phyloP scores from a whole-genome alignment of 768 basidiomycete species.

The Hortiboletus campestris region DNA sequence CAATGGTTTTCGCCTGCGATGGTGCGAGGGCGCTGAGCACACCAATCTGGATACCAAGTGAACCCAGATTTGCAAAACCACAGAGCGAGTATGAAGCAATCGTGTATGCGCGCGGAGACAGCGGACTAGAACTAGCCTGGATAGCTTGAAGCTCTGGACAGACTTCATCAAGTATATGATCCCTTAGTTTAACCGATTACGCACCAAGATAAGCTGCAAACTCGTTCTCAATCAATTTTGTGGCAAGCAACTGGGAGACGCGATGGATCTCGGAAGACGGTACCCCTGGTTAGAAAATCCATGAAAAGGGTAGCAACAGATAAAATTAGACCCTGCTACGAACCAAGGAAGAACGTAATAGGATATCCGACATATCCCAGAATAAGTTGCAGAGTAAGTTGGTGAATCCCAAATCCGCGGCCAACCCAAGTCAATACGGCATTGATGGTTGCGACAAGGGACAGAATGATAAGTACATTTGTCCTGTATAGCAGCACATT shows the following conservation, averaged over 20 bases:
- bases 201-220: constrained; percentile 67
- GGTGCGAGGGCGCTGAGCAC: constrained; percentile 71
- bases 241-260: constrained; percentile 79
- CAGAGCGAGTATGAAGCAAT: constrained; percentile 87
- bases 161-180: not conserved
- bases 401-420: constrained; percentile 77
- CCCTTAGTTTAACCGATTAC: constrained; percentile 1
- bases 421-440: constrained; percentile 89
- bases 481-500: constrained; percentile 42
- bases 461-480: constrained; percentile 82
- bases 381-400: constrained; percentile 80
- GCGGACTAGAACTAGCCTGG: constrained; percentile 47
- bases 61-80: constrained; percentile 87
- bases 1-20: constrained; percentile 66
- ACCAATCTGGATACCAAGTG: constrained; percentile 84
- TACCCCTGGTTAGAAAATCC: constrained; percentile 44
- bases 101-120: constrained; percentile 72
- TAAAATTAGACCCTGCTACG: not conserved
- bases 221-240: constrained; percentile 86
- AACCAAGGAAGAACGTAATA: constrained; percentile 69
- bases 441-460: constrained; percentile 79
- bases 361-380: constrained; percentile 90
- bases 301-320: not conserved
- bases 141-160: constrained; percentile 41
- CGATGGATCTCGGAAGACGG: constrained; percentile 77